Percentiles rank a stretch among this genome's conserved stretches.
Conservation (phyloP, 1,284 basidiomycete species). For the Ganoderma leucocontextum region DNA sequence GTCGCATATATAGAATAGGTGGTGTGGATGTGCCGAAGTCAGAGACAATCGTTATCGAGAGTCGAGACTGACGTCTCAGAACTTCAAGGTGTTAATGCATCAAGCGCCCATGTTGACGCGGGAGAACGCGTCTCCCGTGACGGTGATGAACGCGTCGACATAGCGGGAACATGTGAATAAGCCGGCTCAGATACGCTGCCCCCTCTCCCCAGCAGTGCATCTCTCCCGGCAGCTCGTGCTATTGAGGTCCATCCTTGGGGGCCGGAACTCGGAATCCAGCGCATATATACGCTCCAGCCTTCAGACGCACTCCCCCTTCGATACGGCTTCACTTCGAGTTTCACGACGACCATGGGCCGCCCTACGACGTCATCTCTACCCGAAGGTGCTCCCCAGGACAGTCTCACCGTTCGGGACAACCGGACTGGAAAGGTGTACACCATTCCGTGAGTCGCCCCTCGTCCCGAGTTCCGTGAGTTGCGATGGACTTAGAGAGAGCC, state of each 20-base stretch:
- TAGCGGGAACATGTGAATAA: conserved; percentile 28
- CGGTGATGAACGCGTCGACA: conserved; percentile 9
- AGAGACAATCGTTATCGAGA: no score
- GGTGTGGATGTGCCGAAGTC: no score
- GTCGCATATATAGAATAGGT: no score
- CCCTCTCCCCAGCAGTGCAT: not conserved
- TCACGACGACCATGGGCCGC: conserved; percentile 53
- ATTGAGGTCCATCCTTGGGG: conserved; percentile 4
- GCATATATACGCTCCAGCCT: conserved; percentile 10
- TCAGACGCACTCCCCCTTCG: not conserved
- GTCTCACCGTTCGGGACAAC: conserved; percentile 81
- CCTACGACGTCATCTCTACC: conserved; percentile 42
- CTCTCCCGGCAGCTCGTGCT: not conserved
- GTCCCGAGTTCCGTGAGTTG: not conserved
- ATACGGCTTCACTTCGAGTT: conserved; percentile 4
- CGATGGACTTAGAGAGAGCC: not conserved
- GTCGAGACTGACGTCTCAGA: no score
- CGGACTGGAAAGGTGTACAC: conserved; percentile 83
- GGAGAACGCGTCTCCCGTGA: conserved; percentile 24
- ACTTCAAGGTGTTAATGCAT: not conserved
- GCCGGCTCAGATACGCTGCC: conserved; percentile 24
- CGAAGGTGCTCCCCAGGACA: conserved; percentile 41
- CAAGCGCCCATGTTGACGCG: conserved; percentile 3
- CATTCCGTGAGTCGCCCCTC: conserved; percentile 65
- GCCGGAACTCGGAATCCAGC: not conserved